Base-by-base conservation (phyloP, 805 yeast species). In the Cyberlindnera mississippiensis region DNA sequence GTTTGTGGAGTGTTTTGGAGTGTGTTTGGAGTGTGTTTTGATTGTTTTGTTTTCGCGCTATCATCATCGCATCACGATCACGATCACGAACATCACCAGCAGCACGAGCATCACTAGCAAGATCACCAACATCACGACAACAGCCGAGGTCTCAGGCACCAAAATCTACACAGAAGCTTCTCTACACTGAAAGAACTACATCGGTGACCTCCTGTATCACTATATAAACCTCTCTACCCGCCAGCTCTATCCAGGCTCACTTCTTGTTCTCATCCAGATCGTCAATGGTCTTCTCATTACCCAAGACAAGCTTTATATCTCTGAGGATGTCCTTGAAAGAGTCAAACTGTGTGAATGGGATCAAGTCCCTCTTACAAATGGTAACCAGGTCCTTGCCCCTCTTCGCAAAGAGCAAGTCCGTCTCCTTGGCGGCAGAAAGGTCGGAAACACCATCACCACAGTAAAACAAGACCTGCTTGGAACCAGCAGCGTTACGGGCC, bases 401-500 rank as follows among this genome's bases (percentile, higher is more conserved):
- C 68, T 89, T 91, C 35, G 99, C 99, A 64, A 91, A 93, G 51
- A 93, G 68, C 52, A 91, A 71, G 63, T 93, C 91, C 31, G 99
- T 89, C 64, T 93, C 96, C 59, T 85, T 82, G 18, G 98, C 97
- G 18, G 99, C 99, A 44, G 88, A 78, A 53, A 93, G 71, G 63
- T 93, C 99, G 35, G 95, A 82, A 26, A 93, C 96, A 50, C 99
- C 99, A 62, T 93, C 99, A 45, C 99, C 99, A 58, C 96, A 86
- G 70, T 93, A 93, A 62, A 91, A 87, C 53, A 88, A 73, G 30
- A 71, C 68, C 13, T 95, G 96, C 37, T 76, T 72, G 16, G 63
- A 56, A 7, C 55, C 61, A 28, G 31, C 16, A 5, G 44, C n/a
- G 26, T 20, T 37, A 43, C 56, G 52, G 7, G 51, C 47, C 16